phyloP scores from a whole-genome alignment of 2,329 filamentous ascomycete species.

The Orbilia oligospora region DNA sequence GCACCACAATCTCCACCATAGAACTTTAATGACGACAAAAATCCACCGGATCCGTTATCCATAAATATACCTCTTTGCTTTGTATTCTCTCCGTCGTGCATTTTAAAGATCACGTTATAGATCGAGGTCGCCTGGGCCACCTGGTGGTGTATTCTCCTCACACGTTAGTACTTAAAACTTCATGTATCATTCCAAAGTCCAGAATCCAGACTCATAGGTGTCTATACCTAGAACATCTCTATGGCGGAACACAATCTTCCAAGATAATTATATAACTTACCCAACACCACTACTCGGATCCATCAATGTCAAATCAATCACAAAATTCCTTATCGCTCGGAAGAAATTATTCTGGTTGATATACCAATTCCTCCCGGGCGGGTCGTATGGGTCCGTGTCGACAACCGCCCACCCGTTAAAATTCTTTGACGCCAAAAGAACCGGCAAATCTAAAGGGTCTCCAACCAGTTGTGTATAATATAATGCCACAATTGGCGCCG shows the following conservation, averaged over 20 bases:
- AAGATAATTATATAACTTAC: conserved; percentile 48
- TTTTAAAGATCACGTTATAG: conserved; percentile 73
- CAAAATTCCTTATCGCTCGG: conserved; percentile 84
- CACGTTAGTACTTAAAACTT: conserved; percentile 70
- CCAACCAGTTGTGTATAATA: conserved; percentile 96
- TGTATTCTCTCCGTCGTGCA: conserved; percentile 61
- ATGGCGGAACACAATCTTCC: neutral
- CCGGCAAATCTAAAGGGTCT: conserved; percentile 72
- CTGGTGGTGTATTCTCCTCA: conserved; percentile 76
- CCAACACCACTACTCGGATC: conserved; percentile 70
- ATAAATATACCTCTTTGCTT: conserved; percentile 74
- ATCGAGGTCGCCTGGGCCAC: conserved; percentile 76
- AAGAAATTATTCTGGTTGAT: conserved; percentile 88
- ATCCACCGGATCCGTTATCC: conserved; percentile 79
- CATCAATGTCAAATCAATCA: conserved; percentile 81
- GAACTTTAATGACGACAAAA: conserved; percentile 86
- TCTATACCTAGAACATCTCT: conserved; percentile 12
- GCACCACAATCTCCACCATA: conserved; percentile 81
- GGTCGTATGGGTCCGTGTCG: conserved; percentile 86
- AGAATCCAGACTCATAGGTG: conserved; percentile 79
- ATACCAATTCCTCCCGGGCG: conserved; percentile 83
- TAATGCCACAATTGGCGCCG: conserved; percentile 82
- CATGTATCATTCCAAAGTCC: conserved; percentile 72
- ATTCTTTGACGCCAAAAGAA: conserved; percentile 78
- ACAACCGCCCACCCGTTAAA: conserved; percentile 91